phyloP scores from a whole-genome alignment of 2,329 filamentous ascomycete genomes.

The Botrytis paeoniae region DNA sequence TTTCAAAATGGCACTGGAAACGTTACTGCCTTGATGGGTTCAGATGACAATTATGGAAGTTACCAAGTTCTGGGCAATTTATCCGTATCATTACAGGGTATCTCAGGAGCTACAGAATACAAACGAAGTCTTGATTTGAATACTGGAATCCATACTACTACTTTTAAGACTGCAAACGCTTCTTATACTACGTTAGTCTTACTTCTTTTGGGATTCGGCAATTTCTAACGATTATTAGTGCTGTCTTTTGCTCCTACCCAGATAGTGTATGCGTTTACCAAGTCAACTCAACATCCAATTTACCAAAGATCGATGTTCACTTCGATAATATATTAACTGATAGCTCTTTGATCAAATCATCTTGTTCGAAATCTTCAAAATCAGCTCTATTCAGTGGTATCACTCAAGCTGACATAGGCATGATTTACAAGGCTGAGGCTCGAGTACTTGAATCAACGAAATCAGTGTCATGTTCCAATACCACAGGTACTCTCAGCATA shows the following conservation, averaged over 20 bases:
- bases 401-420: slow-evolving; percentile 44
- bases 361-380: slow-evolving; percentile 35
- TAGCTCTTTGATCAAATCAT: slow-evolving; percentile 32
- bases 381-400: slow-evolving; percentile 39
- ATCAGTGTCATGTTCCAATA: slow-evolving; percentile 24
- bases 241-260: slow-evolving; percentile 46
- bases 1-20: slow-evolving; percentile 46
- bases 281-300: slow-evolving; percentile 25
- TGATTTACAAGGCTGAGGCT: slow-evolving; percentile 44
- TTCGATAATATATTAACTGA: slow-evolving; percentile 44
- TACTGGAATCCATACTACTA: slow-evolving; percentile 42
- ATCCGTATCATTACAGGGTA: slow-evolving; percentile 40
- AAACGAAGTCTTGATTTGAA: slow-evolving; percentile 45
- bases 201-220: slow-evolving; percentile 14
- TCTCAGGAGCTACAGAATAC: slow-evolving; percentile 39
- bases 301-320: slow-evolving; percentile 44
- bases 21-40: slow-evolving; percentile 40
- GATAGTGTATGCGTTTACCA: slow-evolving; percentile 40
- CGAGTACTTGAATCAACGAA: slow-evolving; percentile 30
- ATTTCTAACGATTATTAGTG: slow-evolving; percentile 38
- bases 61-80: slow-evolving; percentile 49
- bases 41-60: slow-evolving; percentile 43
- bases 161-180: slow-evolving; percentile 22
- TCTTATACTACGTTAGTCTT: not conserved
- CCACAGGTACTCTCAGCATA: slow-evolving; percentile 36